Conservation (phyloP, 441 rosid species). For the Arabidopsis hybrid region DNA sequence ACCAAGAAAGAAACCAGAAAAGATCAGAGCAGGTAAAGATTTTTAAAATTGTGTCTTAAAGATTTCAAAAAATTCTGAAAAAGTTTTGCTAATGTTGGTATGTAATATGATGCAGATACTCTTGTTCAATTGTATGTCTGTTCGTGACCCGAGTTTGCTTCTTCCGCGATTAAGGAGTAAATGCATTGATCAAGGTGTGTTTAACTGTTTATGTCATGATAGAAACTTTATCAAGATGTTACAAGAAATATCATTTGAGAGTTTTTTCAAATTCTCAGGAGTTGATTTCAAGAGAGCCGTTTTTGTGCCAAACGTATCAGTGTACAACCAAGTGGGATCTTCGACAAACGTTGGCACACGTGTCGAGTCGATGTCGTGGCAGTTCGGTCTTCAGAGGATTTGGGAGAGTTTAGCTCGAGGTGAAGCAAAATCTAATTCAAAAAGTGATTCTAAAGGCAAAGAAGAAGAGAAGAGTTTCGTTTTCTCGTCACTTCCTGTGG, state of each 20-base stretch:
- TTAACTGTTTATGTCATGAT: not conserved
- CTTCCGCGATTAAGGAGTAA: conserved; percentile 73
- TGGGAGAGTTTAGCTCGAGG: conserved; percentile 79
- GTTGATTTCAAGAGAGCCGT: conserved; percentile 84
- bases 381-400: conserved; percentile 70
- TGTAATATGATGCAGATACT: conserved; percentile 66
- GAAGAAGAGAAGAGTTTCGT: conserved; percentile 68
- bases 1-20: conserved; percentile 41
- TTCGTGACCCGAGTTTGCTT: conserved; percentile 93
- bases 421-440: conserved; percentile 58
- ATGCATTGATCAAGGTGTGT: conserved; percentile 76
- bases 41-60: not conserved
- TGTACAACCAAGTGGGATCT: conserved; percentile 85
- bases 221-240: not conserved
- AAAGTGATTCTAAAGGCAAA: conserved; percentile 51
- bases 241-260: not conserved
- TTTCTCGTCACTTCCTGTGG: conserved; percentile 85
- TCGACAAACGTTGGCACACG: conserved; percentile 50
- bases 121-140: conserved; percentile 92
- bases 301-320: conserved; percentile 84
- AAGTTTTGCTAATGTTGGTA: not conserved
- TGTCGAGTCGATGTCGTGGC: conserved; percentile 77
- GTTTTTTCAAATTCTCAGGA: conserved; percentile 50
- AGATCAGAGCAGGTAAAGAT: conserved; percentile 63
- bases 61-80: not conserved